Evolutionary conservation across 208 protist genomes (phyloP).

Genomic region (Tritrichomonas musculus): DNA sequence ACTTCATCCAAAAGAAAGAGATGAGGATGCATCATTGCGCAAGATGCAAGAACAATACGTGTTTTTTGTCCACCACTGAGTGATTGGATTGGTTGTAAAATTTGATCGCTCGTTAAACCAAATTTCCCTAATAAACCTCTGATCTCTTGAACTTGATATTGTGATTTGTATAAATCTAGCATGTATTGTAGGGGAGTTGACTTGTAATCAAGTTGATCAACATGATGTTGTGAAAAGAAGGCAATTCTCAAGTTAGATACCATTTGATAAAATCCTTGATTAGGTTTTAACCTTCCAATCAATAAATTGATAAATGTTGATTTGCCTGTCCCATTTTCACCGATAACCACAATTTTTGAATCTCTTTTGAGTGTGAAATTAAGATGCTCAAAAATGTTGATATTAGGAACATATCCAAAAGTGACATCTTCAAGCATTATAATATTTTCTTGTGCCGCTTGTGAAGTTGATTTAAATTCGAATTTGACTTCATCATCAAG

Average conservation of each 20-base stretch:
- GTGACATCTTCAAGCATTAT: neutral
- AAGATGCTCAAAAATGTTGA: neutral
- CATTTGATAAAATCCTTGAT: neutral
- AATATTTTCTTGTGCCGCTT: neutral
- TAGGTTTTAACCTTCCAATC: conserved; percentile 21
- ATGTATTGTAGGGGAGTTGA: conserved; percentile 41
- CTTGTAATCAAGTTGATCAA: conserved; percentile 44
- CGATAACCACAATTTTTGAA: neutral
- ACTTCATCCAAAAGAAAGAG: conserved; percentile 40
- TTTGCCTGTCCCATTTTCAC: conserved; percentile 42
- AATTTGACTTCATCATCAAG: neutral
- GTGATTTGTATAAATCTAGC: neutral
- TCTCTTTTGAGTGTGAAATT: neutral
- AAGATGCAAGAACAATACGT: conserved; percentile 37
- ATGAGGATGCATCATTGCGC: conserved; percentile 34
- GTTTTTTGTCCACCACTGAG: conserved; percentile 48
- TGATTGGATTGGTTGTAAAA: conserved; percentile 39
- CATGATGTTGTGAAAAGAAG: conserved; percentile 47
- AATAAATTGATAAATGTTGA: conserved; percentile 42
- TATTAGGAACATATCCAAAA: neutral
- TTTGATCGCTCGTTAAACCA: conserved; percentile 35
- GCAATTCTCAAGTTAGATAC: conserved; percentile 37
- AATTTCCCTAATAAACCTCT: conserved; percentile 18
- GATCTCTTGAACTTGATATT: neutral
- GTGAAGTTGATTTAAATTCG: neutral